These are phyloP conservation scores for Dioszegia crocea DNA, from an alignment of 768 basidiomycete genomes.

Conservation along the genomic window DNA sequence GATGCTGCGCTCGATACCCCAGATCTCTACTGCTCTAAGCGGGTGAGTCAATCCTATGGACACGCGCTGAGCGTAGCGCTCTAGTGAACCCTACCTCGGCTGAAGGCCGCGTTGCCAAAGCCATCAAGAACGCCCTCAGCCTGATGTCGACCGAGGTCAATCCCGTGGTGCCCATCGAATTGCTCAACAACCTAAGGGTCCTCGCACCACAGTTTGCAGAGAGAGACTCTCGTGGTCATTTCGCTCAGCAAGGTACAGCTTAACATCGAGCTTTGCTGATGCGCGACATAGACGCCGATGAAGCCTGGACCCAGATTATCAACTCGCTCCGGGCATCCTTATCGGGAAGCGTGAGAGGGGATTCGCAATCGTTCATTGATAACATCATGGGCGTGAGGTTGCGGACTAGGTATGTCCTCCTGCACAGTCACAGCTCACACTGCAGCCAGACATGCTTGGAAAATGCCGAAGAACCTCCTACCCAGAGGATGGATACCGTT, in stretches of 20 bases:
- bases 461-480: conserved; percentile 69
- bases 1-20: conserved; percentile 72
- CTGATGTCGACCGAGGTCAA: conserved; percentile 73
- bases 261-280: not conserved
- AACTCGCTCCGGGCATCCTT: conserved; percentile 22
- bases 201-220: conserved; percentile 91
- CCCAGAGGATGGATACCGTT: conserved; percentile 64
- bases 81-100: not conserved
- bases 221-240: conserved; percentile 55
- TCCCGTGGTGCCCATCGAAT: conserved; percentile 64
- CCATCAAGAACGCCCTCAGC: conserved; percentile 65
- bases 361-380: conserved; percentile 27
- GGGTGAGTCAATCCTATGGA: not conserved
- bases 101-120: conserved; percentile 16
- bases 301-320: conserved; percentile 46
- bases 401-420: not conserved
- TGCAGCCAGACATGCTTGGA: conserved; percentile 74
- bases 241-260: conserved; percentile 70
- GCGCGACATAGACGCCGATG: conserved; percentile 41
- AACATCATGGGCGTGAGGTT: conserved; percentile 32
- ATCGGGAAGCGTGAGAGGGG: not conserved
- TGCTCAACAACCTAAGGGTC: conserved; percentile 64
- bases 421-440: not conserved
- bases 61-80: not conserved
- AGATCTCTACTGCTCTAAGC: not conserved